Evolutionary conservation across 352 stramenopile genomes (phyloP), one percentile per base, ranked within the genome.

Genomic region (Phytophthora aleatoria): DNA sequence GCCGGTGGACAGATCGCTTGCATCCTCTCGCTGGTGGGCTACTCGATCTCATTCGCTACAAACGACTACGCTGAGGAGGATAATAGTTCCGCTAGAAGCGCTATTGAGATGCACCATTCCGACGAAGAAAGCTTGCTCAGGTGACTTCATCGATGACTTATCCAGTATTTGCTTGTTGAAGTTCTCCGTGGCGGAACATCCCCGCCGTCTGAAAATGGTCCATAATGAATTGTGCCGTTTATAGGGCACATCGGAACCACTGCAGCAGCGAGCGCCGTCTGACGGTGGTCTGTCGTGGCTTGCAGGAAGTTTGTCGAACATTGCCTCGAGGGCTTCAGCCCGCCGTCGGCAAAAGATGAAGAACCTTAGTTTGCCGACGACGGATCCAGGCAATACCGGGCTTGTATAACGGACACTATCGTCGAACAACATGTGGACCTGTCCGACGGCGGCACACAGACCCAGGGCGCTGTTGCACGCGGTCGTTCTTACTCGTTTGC

Each of bases 11-110:
- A 89, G 48, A 58, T 86, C 26, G 69, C 61, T 27, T 89, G 76
- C 54, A 85, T 89, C 48, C 64, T 86, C 50, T 85, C 70, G 44
- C 69, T 88, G 36, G 69, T 86, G 48, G 79, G 79, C 12, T 88
- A 88, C 54, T 79, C 74, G 33, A 55, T 79, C 9, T 83, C 79
- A 10, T 85, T 84, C 52, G 55, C 78, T 39, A 77, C 20, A 20
- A 1, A 20, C 20, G 20, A 20, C 20, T 20, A 20, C 20, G 20
- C 20, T 20, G 20, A 20, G 20, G 20, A 20, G 20, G 20, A 20
- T 20, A 43, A 7, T 50, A 50, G 26, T 3, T 33, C 11, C 31
- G 27, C 42, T 38, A 30, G 52, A 59, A 35, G 43, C n/a, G 33
- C 35, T 42, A 60, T 3, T 35, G 41, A 26, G 12, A 28, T 41